Conservation (phyloP, 2,329 filamentous ascomycete species). For the Pseudogymnoascus sp. region DNA sequence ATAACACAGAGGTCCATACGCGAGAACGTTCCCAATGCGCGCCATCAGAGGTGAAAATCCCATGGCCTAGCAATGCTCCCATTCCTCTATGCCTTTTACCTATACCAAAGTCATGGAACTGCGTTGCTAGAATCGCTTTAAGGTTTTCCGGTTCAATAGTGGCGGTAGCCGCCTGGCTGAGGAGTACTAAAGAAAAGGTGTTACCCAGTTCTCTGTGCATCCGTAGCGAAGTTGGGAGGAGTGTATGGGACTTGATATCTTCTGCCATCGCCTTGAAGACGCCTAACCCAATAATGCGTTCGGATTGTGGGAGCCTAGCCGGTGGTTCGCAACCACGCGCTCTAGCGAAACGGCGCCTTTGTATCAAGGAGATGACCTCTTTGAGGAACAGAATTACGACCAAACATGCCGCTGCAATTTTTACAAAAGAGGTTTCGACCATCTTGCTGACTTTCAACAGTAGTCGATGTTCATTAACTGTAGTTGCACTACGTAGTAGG, state of each 20-base stretch:
- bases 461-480: not conserved
- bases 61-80: constrained; percentile 24
- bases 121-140: constrained; percentile 44
- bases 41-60: constrained; percentile 28
- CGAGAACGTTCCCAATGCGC: constrained; percentile 21
- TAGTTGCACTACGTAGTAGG: not conserved
- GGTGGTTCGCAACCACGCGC: constrained; percentile 25
- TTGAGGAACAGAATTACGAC: not conserved
- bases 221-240: not conserved
- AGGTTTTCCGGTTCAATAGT: constrained; percentile 37
- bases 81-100: constrained; percentile 39
- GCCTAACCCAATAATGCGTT: constrained; percentile 25
- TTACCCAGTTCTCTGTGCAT: not conserved
- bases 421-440: not conserved
- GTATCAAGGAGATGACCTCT: not conserved
- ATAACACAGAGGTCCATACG: not conserved
- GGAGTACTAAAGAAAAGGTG: not conserved
- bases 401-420: not conserved
- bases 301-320: constrained; percentile 21
- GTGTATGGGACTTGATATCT: not conserved
- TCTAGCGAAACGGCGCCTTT: constrained; percentile 19
- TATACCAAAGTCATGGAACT: constrained; percentile 42
- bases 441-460: not conserved
- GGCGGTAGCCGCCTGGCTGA: not conserved
- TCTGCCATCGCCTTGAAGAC: constrained; percentile 19